These are phyloP conservation scores for Xylaria bambusicola DNA, from an alignment of 495 filamentous ascomycete species.

Conservation along the genomic window DNA sequence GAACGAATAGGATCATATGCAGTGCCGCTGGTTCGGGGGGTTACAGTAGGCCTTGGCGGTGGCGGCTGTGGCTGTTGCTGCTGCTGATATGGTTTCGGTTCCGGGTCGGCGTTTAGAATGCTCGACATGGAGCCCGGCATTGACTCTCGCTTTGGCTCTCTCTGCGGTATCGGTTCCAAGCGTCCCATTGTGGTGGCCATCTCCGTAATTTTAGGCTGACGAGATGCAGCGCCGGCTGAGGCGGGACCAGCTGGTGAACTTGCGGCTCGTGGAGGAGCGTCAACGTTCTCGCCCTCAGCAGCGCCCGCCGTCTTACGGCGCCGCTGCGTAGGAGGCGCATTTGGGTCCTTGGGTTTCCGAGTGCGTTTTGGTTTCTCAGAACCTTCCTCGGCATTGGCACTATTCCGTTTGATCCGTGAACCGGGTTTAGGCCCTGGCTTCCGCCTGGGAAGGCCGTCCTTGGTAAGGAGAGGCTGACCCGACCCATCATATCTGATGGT, in stretches of 20 bases:
- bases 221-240: constrained; percentile 13
- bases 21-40: constrained; percentile 66
- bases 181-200: constrained; percentile 26
- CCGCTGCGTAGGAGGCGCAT: constrained; percentile 52
- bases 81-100: constrained; percentile 33
- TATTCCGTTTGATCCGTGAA: constrained; percentile 44
- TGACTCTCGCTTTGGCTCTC: constrained; percentile 42
- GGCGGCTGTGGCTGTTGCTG: constrained; percentile 27
- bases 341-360: constrained; percentile 59
- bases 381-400: constrained; percentile 40
- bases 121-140: constrained; percentile 49
- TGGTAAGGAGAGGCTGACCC: constrained; percentile 40
- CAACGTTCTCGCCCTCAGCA: constrained; percentile 34
- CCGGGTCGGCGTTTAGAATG: constrained; percentile 51
- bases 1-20: constrained; percentile 87
- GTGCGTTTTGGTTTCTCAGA: constrained; percentile 55
- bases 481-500: constrained; percentile 34
- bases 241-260: constrained; percentile 13
- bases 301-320: constrained; percentile 49
- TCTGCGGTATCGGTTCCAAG: constrained; percentile 34
- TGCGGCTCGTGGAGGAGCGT: constrained; percentile 21
- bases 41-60: constrained; percentile 38
- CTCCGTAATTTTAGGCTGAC: constrained; percentile 43
- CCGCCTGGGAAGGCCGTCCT: constrained; percentile 48
- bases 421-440: constrained; percentile 57